Conservation (phyloP, 139 green algal genomes). For the Micractinium sp. region DNA sequence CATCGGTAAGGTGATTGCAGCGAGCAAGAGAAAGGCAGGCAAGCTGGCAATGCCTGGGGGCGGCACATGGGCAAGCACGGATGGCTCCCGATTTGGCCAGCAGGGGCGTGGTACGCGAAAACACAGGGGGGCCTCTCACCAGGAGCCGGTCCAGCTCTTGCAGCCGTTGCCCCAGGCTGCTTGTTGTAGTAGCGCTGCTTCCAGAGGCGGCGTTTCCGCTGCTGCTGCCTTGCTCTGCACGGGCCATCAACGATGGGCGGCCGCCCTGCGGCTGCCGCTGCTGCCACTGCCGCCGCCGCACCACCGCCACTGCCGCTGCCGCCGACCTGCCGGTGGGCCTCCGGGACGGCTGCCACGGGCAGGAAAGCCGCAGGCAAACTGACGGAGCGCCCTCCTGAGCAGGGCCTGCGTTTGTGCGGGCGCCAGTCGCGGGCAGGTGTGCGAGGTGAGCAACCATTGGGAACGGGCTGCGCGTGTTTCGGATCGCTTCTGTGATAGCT, state of each 20-base stretch:
- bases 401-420: background rate
- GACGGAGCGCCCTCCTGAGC: too few relatives aligned
- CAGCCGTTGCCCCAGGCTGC: background rate
- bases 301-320: background rate
- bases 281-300: background rate
- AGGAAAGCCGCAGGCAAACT: background rate
- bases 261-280: background rate
- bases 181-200: background rate
- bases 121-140: background rate
- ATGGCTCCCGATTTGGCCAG: too few relatives aligned
- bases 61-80: background rate
- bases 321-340: background rate
- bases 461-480: too few relatives aligned
- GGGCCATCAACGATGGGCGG: background rate
- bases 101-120: background rate
- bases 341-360: background rate
- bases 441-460: too few relatives aligned
- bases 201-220: background rate
- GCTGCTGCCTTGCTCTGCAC: background rate
- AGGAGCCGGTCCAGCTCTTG: constrained; percentile 32
- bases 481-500: too few relatives aligned
- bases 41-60: background rate
- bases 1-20: background rate
- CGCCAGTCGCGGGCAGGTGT: background rate
- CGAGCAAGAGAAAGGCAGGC: background rate